These are phyloP conservation scores for Crithidia thermophila DNA, from an alignment of 208 protist species.

Conservation along the genomic window DNA sequence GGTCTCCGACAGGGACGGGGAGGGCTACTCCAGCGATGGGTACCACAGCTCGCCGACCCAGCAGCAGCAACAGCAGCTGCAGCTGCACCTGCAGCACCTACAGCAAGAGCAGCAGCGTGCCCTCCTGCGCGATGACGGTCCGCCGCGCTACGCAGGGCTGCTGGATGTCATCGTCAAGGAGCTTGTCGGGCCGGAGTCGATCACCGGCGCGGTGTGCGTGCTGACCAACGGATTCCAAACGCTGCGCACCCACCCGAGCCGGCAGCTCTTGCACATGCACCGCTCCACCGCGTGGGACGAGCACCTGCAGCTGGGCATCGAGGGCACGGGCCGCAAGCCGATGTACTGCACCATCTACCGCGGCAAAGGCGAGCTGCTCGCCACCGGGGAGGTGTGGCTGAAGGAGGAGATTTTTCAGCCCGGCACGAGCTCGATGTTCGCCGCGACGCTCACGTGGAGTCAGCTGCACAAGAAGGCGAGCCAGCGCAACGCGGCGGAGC, in stretches of 20 bases:
- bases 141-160: conserved; percentile 57
- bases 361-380: conserved; percentile 44
- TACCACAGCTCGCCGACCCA: background rate
- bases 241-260: conserved; percentile 48
- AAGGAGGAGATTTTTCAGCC: conserved; percentile 27
- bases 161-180: conserved; percentile 64
- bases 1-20: background rate
- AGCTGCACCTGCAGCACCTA: background rate
- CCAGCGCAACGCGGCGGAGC: conserved; percentile 5
- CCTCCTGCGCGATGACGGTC: conserved; percentile 32
- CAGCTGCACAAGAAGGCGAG: conserved; percentile 43
- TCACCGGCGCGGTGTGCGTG: conserved; percentile 47
- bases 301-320: conserved; percentile 64
- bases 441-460: conserved; percentile 35
- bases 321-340: conserved; percentile 27
- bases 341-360: conserved; percentile 64
- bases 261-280: conserved; percentile 38
- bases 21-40: conserved; percentile 2
- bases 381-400: conserved; percentile 44
- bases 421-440: conserved; percentile 37
- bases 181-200: conserved; percentile 36
- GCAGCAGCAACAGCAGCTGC: background rate
- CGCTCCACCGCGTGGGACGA: conserved; percentile 64
- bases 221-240: conserved; percentile 79
- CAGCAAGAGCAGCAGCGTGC: conserved; percentile 5